Evolutionary conservation across 257 asterid species (phyloP).

Genomic region (Coffea canephora): DNA sequence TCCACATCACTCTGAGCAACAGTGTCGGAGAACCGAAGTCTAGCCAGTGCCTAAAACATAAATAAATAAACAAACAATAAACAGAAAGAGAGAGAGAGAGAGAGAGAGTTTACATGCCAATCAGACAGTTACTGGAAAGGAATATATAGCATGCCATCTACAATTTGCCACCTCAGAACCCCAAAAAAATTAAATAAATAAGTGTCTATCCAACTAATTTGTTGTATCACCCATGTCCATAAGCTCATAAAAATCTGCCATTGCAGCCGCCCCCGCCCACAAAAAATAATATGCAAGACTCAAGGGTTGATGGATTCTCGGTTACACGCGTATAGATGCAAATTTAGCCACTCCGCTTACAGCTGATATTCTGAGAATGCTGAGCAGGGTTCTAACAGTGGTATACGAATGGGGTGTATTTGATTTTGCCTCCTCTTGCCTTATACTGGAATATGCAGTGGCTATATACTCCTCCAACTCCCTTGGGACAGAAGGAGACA

Average conservation of each 20-base stretch:
- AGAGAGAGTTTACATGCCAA: not conserved
- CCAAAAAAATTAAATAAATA: not conserved
- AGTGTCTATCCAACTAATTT: not conserved
- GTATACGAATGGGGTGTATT: slow-evolving; percentile 81
- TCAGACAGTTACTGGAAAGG: not conserved
- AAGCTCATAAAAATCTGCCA: slow-evolving; percentile 1
- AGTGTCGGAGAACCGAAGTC: slow-evolving; percentile 69
- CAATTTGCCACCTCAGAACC: not conserved
- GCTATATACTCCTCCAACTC: slow-evolving; percentile 93
- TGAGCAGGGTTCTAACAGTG: slow-evolving; percentile 76
- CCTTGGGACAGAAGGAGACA: slow-evolving; percentile 80
- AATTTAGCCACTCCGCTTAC: slow-evolving; percentile 40
- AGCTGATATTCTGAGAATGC: slow-evolving; percentile 85
- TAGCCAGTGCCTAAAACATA: slow-evolving; percentile 70
- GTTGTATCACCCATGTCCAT: not conserved
- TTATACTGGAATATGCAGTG: slow-evolving; percentile 85
- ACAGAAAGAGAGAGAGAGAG: too few species aligned
- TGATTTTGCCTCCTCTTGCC: slow-evolving; percentile 99
- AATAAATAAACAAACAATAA: too few species aligned
- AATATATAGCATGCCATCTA: not conserved
- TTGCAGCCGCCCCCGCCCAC: not conserved
- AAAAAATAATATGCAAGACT: not conserved
- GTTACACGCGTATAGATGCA: not conserved
- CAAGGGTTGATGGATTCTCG: not conserved
- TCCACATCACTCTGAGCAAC: slow-evolving; percentile 98